Percentiles rank a stretch among this genome's conserved stretches.
Conservation (phyloP, 2,329 filamentous ascomycete species). For the Fonsecaea multimorphosa region DNA sequence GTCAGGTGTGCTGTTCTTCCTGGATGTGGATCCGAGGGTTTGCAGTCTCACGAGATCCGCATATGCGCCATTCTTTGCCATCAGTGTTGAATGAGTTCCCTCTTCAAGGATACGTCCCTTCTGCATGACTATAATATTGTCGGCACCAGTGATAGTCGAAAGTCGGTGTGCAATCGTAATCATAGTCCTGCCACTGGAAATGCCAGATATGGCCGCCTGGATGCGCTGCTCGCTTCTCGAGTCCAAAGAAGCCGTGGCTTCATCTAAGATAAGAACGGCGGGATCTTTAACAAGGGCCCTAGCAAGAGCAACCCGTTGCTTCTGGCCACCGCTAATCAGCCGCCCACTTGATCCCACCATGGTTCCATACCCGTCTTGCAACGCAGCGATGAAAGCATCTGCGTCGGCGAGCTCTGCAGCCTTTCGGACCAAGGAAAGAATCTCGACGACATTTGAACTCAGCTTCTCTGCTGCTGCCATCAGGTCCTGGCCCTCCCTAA, state of each 20-base stretch:
- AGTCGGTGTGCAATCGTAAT: slow-evolving; percentile 40
- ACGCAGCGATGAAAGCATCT: slow-evolving; percentile 59
- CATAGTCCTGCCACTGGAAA: slow-evolving; percentile 39
- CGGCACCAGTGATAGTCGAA: slow-evolving; percentile 46
- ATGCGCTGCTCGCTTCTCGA: slow-evolving; percentile 46
- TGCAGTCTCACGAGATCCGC: slow-evolving; percentile 59
- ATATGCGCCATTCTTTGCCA: slow-evolving; percentile 50
- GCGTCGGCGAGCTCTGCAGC: slow-evolving; percentile 65
- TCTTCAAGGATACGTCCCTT: slow-evolving; percentile 45
- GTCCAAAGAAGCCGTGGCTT: slow-evolving; percentile 47
- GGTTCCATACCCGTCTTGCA: slow-evolving; percentile 59
- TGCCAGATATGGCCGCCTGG: slow-evolving; percentile 43
- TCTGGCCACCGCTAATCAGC: slow-evolving; percentile 82
- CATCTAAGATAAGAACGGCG: slow-evolving; percentile 66
- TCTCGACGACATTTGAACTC: slow-evolving; percentile 52
- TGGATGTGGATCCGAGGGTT: slow-evolving; percentile 32
- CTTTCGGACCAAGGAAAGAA: slow-evolving; percentile 55
- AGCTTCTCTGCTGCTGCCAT: slow-evolving; percentile 16
- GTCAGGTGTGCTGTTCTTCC: slow-evolving; percentile 17
- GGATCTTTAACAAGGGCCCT: slow-evolving; percentile 83
- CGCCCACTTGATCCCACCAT: slow-evolving; percentile 74
- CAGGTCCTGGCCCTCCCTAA: slow-evolving; percentile 23
- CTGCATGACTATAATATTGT: slow-evolving; percentile 48
- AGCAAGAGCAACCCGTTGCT: slow-evolving; percentile 89
- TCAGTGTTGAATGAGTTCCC: slow-evolving; percentile 45